Evolutionary conservation across 2,329 filamentous ascomycete genomes (phyloP), one percentile per base, ranked within the genome.

Genomic region (Cryphonectria naterciae): DNA sequence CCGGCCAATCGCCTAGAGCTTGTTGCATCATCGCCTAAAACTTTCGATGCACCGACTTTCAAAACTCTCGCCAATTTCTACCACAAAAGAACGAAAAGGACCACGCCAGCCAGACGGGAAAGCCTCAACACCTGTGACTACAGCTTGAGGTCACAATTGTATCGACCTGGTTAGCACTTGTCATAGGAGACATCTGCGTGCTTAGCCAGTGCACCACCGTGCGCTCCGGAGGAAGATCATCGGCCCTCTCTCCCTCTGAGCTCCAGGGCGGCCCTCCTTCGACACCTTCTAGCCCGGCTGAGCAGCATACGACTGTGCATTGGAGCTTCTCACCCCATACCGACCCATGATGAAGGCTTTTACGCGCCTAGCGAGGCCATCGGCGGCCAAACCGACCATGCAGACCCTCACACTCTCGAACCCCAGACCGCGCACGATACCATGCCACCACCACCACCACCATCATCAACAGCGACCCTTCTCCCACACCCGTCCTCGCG

Each of bases 401-500:
- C 65, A 68, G 25, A 72, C 35, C 10, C 19, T 67, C 65, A 10
- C 60, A 17, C 11, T 56, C 15, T 17, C 58, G 41, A 7, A 64
- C 15, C 15, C 56, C 28, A 73, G 43, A 54, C 74, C 71, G 7
- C 52, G 56, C 64, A 39, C 63, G 32, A 25, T 56, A 58, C 46
- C 54, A 49, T 37, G 52, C 56, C 60, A 35, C 49, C 41, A 62
- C 64, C 67, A 52, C 41, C 65, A 58, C 52, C 43, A 46, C 41
- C 65, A 58, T 11, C 43, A 46, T 2, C 43, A 32, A 10, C 70
- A 72, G 68, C 73, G 75, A 64, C 75, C 80, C 75, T 75, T 80
- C 77, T 73, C 77, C 75, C 75, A 76, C 74, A 73, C 73, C 73
- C 13, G 75, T 58, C 72, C 75, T 69, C 56, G 71, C 32, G 39